Evolutionary conservation across 352 stramenopile genomes (phyloP).

Genomic region (Phytophthora ohioensis): DNA sequence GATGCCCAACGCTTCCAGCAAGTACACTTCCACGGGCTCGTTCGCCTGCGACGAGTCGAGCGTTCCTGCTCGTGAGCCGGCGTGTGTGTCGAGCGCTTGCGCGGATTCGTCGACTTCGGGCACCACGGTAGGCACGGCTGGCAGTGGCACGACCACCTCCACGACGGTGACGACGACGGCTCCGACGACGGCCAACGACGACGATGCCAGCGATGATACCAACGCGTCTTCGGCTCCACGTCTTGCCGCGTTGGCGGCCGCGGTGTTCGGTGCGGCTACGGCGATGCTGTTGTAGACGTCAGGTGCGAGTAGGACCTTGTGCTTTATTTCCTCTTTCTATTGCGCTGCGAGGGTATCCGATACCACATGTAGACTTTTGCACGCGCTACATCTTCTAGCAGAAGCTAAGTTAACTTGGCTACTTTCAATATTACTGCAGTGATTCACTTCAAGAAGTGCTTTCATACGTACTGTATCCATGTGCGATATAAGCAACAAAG

Average conservation of each 20-base stretch:
- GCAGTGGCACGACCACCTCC: slow-evolving; percentile 13
- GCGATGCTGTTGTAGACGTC: slow-evolving; percentile 25
- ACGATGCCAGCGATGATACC: slow-evolving; percentile 31
- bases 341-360: not conserved
- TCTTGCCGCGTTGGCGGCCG: slow-evolving; percentile 20
- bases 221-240: slow-evolving; percentile 19
- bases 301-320: slow-evolving; percentile 1
- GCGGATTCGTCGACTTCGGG: slow-evolving; percentile 15
- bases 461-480: too few species aligned
- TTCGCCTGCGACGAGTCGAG: slow-evolving; percentile 30
- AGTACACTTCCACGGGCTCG: slow-evolving; percentile 38
- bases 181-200: slow-evolving; percentile 26
- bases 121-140: slow-evolving; percentile 14
- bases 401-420: too few species aligned
- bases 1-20: slow-evolving; percentile 42
- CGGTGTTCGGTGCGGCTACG: slow-evolving; percentile 12
- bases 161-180: slow-evolving; percentile 21
- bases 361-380: not conserved
- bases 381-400: too few species aligned
- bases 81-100: slow-evolving; percentile 33
- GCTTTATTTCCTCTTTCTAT: slow-evolving; percentile 14
- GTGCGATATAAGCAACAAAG: too few species aligned
- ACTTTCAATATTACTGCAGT: too few species aligned
- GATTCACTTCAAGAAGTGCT: too few species aligned
- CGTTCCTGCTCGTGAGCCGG: slow-evolving; percentile 30